Evolutionary conservation across 2,329 filamentous ascomycete genomes (phyloP).

Genomic region (Trichoderma sp.): DNA sequence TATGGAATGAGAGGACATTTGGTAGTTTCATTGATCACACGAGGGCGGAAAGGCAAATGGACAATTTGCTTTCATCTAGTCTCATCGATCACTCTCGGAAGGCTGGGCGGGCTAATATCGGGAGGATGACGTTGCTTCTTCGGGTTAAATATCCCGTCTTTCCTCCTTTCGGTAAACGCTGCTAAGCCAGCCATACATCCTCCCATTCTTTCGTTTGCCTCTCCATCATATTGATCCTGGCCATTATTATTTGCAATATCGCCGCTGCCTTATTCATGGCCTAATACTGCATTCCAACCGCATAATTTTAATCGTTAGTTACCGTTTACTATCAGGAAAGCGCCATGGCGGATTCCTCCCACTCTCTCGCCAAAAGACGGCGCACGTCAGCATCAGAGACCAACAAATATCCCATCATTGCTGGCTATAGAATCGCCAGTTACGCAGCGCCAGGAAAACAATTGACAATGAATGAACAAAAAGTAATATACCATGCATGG

Average conservation of each 20-base stretch:
- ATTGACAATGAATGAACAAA: slow-evolving; percentile 17
- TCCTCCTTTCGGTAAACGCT: background rate
- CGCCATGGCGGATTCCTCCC: slow-evolving; percentile 11
- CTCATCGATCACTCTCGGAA: background rate
- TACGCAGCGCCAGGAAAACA: slow-evolving; percentile 1
- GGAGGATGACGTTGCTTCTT: slow-evolving; percentile 22
- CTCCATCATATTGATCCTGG: background rate
- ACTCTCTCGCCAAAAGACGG: slow-evolving; percentile 7
- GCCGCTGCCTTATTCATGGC: background rate
- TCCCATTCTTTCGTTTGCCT: background rate
- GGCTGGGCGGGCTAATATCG: slow-evolving; percentile 13
- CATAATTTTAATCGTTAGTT: background rate
- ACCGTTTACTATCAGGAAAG: background rate
- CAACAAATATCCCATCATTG: slow-evolving; percentile 13
- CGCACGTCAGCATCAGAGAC: background rate
- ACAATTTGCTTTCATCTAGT: background rate
- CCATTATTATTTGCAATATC: background rate
- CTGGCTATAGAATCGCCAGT: slow-evolving; percentile 17
- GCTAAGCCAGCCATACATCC: background rate
- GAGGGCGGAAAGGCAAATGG: background rate
- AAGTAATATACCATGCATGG: slow-evolving; percentile 13
- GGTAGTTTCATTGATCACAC: background rate
- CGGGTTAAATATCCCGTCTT: slow-evolving; percentile 11
- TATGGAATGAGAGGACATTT: background rate
- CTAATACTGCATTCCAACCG: too few relatives aligned